phyloP scores from a whole-genome alignment of 2,329 filamentous ascomycete species.

The Beauveria sp. region DNA sequence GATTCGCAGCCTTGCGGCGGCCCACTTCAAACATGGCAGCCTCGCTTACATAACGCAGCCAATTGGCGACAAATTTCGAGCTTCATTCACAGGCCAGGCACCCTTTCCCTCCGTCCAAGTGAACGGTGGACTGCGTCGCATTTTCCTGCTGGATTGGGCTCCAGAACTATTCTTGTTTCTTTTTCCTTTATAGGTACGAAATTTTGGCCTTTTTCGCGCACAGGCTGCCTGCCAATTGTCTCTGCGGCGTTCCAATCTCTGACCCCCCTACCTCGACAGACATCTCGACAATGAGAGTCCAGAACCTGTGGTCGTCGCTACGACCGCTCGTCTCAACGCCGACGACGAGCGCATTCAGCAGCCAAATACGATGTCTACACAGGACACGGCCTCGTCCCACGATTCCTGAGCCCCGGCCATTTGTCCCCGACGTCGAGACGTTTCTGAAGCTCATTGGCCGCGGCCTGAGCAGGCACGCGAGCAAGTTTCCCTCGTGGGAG shows the following conservation, averaged over 20 bases:
- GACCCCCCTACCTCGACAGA: slow-evolving; percentile 1
- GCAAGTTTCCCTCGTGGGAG: slow-evolving; percentile 87
- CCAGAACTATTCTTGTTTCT: neutral
- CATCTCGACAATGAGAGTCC: slow-evolving; percentile 22
- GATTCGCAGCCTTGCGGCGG: neutral
- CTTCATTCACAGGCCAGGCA: neutral
- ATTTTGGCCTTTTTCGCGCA: neutral
- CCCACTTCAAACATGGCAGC: slow-evolving; percentile 4
- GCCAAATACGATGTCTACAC: slow-evolving; percentile 36
- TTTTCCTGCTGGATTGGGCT: neutral
- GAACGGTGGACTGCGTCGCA: neutral
- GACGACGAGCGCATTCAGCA: slow-evolving; percentile 15
- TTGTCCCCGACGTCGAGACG: slow-evolving; percentile 75
- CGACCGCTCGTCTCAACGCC: slow-evolving; percentile 24
- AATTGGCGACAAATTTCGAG: slow-evolving; percentile 12
- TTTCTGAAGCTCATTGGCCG: slow-evolving; percentile 91
- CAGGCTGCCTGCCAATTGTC: neutral
- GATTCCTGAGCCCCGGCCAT: slow-evolving; percentile 67
- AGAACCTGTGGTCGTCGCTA: slow-evolving; percentile 24
- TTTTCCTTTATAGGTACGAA: neutral
- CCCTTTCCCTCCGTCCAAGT: neutral
- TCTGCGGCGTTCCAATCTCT: neutral
- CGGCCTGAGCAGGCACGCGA: slow-evolving; percentile 68
- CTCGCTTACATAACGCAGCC: slow-evolving; percentile 11
- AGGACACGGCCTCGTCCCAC: slow-evolving; percentile 29